These are phyloP conservation scores for Asterophora parasitica DNA, from an alignment of 768 basidiomycete genomes.

Conservation along the genomic window DNA sequence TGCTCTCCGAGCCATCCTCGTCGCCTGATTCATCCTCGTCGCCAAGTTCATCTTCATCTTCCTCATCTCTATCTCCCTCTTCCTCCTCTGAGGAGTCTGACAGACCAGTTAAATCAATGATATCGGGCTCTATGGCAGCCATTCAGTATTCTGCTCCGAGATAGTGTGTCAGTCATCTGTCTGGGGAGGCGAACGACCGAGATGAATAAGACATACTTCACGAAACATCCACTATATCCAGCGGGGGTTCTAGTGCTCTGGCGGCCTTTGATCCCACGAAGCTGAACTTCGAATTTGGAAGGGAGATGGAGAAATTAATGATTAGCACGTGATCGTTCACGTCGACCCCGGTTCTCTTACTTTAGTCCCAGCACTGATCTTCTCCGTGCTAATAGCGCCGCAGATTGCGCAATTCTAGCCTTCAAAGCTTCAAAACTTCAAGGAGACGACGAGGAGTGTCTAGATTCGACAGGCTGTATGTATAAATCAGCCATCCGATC, in stretches of 20 bases:
- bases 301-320: no score
- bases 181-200: neutral
- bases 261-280: no score
- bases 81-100: conserved; percentile 31
- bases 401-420: no score
- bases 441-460: no score
- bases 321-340: no score
- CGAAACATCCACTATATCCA: conserved; percentile 4
- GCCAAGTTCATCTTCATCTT: conserved; percentile 20
- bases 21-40: conserved; percentile 22
- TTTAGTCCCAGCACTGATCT: no score
- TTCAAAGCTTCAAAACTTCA: no score
- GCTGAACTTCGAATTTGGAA: no score
- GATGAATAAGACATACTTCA: conserved; percentile 4
- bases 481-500: neutral
- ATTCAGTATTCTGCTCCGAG: conserved; percentile 23
- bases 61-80: conserved; percentile 10
- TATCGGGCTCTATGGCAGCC: conserved; percentile 24
- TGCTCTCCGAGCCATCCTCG: conserved; percentile 23
- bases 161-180: conserved; percentile 7
- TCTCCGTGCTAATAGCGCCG: no score
- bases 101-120: conserved; percentile 42
- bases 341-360: no score
- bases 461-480: no score
- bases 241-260: no score